phyloP scores from a whole-genome alignment of 2,329 filamentous ascomycete genomes.

The Coccinonectria pachysandricola region DNA sequence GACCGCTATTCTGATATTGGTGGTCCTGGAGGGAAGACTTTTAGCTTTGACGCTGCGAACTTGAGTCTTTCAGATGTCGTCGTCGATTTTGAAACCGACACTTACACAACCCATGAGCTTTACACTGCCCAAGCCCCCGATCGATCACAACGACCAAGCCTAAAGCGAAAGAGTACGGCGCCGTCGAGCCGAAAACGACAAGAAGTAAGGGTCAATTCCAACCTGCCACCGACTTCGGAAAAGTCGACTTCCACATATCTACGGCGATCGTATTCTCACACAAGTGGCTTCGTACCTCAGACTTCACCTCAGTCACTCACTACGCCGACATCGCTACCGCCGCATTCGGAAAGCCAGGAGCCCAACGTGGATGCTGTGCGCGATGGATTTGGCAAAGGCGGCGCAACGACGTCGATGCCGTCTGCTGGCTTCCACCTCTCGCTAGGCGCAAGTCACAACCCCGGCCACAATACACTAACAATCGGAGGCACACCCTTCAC shows the following conservation, averaged over 20 bases:
- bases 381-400: constrained; percentile 23
- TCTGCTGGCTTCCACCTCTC: constrained; percentile 27
- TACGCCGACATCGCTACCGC: constrained; percentile 26
- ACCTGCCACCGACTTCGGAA: constrained; percentile 18
- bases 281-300: constrained; percentile 24
- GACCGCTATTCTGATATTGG: constrained; percentile 59
- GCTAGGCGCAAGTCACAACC: constrained; percentile 10
- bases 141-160: constrained; percentile 24
- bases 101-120: constrained; percentile 38
- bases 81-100: constrained; percentile 49
- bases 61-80: constrained; percentile 59
- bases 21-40: constrained; percentile 47
- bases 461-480: constrained; percentile 19
- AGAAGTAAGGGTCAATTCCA: constrained; percentile 25
- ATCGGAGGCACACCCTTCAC: constrained; percentile 28
- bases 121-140: constrained; percentile 31
- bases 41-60: constrained; percentile 62
- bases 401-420: constrained; percentile 26
- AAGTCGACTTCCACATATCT: constrained; percentile 22
- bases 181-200: constrained; percentile 29
- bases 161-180: constrained; percentile 40
- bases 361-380: constrained; percentile 20
- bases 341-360: constrained; percentile 24
- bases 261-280: constrained; percentile 29
- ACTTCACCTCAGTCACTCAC: constrained; percentile 30